These are phyloP conservation scores for Bipolaris cookei DNA, from an alignment of 2,329 filamentous ascomycete species.

Conservation along the genomic window DNA sequence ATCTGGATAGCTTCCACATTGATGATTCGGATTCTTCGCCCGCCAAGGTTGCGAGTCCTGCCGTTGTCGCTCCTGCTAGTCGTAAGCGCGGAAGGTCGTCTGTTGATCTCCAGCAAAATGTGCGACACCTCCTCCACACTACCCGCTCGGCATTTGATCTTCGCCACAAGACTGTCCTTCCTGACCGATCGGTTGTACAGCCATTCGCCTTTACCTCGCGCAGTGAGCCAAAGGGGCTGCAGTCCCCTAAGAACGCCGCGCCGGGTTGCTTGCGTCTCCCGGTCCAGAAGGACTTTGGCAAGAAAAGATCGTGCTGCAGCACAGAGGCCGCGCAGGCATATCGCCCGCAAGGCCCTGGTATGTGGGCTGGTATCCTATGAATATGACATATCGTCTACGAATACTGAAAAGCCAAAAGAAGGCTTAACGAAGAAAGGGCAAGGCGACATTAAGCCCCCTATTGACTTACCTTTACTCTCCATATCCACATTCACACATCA, in stretches of 20 bases:
- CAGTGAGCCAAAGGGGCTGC: constrained; percentile 47
- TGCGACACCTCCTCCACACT: constrained; percentile 64
- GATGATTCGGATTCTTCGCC: constrained; percentile 45
- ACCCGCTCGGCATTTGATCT: constrained; percentile 50
- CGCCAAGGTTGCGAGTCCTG: constrained; percentile 36
- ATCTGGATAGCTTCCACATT: constrained; percentile 60
- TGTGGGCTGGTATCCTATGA: constrained; percentile 69
- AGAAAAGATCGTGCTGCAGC: constrained; percentile 72
- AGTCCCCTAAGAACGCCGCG: constrained; percentile 48
- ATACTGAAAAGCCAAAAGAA: constrained; percentile 25
- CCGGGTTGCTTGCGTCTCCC: constrained; percentile 52
- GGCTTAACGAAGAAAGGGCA: constrained; percentile 26
- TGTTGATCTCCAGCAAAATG: constrained; percentile 69
- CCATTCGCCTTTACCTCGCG: constrained; percentile 39
- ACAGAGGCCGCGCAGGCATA: constrained; percentile 62
- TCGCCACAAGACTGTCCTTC: constrained; percentile 41
- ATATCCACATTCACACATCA: constrained; percentile 7
- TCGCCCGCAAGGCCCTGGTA: constrained; percentile 64
- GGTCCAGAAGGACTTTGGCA: constrained; percentile 57
- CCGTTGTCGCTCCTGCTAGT: constrained; percentile 33
- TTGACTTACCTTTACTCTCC: constrained; percentile 6
- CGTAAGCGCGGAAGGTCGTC: constrained; percentile 69
- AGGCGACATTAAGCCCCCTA: constrained; percentile 15
- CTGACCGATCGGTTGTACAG: constrained; percentile 46
- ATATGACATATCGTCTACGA: constrained; percentile 13